Evolutionary conservation across 83 land plant species (phyloP).

Genomic region (Picea abies): DNA sequence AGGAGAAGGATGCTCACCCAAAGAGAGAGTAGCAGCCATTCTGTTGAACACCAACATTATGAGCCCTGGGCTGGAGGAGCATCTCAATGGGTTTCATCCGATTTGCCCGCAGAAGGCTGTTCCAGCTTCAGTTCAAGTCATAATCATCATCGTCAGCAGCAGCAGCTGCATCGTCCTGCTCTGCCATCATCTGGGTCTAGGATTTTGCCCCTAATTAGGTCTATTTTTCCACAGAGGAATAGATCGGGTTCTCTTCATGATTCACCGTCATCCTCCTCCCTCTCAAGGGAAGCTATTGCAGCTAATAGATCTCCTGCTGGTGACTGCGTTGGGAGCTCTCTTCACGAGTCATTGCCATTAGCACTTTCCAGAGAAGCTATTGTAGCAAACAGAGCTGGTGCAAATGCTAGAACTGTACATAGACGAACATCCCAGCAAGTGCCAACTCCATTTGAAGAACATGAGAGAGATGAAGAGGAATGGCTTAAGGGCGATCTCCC

Average conservation of each 20-base stretch:
- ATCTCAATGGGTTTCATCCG: constrained; percentile 15
- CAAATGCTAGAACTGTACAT: constrained; percentile 13
- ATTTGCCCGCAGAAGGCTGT: constrained; percentile 12
- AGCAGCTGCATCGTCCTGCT: constrained; percentile 26
- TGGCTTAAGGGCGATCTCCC: constrained; percentile 24
- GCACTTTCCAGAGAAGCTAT: constrained; percentile 10
- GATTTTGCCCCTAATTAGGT: constrained; percentile 57
- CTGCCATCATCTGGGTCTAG: constrained; percentile 44
- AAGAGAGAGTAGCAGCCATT: constrained; percentile 15
- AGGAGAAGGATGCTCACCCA: constrained; percentile 12
- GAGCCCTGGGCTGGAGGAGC: neutral
- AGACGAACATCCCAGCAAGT: constrained; percentile 14
- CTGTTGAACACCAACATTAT: constrained; percentile 1
- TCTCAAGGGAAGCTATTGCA: constrained; percentile 11
- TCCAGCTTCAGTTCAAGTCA: constrained; percentile 25
- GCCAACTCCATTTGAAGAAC: constrained; percentile 20
- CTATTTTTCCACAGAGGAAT: constrained; percentile 33
- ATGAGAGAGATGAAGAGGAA: constrained; percentile 30
- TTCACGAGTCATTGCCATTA: constrained; percentile 1
- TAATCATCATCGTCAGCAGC: constrained; percentile 38
- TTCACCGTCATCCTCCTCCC: neutral
- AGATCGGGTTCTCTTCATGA: constrained; percentile 26
- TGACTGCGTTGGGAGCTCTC: constrained; percentile 2
- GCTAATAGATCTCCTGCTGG: constrained; percentile 3
- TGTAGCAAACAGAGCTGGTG: constrained; percentile 14